These are phyloP conservation scores for Pseudocercospora macadamiae DNA, from an alignment of 2,329 filamentous ascomycete genomes.

Conservation along the genomic window DNA sequence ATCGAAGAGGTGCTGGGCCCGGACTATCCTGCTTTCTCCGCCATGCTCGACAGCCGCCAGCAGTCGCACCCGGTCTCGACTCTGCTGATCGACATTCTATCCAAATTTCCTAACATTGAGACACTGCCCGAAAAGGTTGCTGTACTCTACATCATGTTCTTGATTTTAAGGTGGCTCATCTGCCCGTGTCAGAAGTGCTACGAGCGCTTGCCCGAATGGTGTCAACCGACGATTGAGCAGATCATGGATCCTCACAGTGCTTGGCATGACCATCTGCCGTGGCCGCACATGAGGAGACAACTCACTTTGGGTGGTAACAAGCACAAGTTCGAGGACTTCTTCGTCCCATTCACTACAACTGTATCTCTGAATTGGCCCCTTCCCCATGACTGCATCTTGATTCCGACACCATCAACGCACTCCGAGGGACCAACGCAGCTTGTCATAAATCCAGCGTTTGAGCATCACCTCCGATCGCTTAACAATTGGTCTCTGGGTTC, in stretches of 20 bases:
- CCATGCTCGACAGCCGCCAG: slow-evolving; percentile 69
- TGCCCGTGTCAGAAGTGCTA: slow-evolving; percentile 78
- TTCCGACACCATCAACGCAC: slow-evolving; percentile 30
- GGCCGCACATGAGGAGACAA: slow-evolving; percentile 73
- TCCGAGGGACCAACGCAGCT: slow-evolving; percentile 55
- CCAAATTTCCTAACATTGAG: slow-evolving; percentile 78
- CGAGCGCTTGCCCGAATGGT: slow-evolving; percentile 73
- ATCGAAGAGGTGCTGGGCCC: slow-evolving; percentile 71
- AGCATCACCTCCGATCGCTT: slow-evolving; percentile 72
- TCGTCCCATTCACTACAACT: slow-evolving; percentile 77
- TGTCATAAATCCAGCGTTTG: slow-evolving; percentile 84
- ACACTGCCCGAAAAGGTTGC: slow-evolving; percentile 81
- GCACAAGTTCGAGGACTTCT: slow-evolving; percentile 73
- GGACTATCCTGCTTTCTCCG: slow-evolving; percentile 76
- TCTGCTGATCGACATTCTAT: slow-evolving; percentile 81
- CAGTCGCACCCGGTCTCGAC: slow-evolving; percentile 72
- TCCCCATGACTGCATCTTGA: slow-evolving; percentile 69
- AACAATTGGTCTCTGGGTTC: slow-evolving; percentile 82
- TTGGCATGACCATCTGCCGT: slow-evolving; percentile 84
- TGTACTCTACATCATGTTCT: slow-evolving; percentile 83
- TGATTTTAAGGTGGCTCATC: slow-evolving; percentile 81
- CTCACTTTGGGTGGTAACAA: slow-evolving; percentile 50
- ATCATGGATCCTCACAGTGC: slow-evolving; percentile 69
- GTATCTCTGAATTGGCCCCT: slow-evolving; percentile 85
- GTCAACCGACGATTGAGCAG: slow-evolving; percentile 68